phyloP scores from a whole-genome alignment of 495 filamentous ascomycete genomes.

The Aspergillus affinis region DNA sequence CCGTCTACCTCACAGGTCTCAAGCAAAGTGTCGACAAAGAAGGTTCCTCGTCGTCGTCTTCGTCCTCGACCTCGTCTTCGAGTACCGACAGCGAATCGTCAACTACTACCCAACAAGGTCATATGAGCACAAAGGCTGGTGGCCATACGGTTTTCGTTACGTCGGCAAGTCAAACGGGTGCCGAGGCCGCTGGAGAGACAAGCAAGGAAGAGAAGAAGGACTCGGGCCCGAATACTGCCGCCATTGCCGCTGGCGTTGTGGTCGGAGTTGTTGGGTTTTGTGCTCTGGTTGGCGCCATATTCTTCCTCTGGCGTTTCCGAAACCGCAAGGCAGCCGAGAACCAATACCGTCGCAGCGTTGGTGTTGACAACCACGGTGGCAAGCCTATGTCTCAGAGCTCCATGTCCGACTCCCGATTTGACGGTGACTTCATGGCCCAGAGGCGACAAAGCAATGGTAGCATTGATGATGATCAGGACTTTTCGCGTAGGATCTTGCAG shows the following conservation, averaged over 20 bases:
- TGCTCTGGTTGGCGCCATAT: conserved; percentile 63
- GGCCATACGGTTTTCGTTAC: conserved; percentile 44
- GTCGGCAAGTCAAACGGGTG: conserved; percentile 24
- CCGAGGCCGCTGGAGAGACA: conserved; percentile 4
- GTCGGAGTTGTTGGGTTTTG: conserved; percentile 73
- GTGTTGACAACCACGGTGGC: conserved; percentile 63
- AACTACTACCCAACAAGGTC: conserved; percentile 22
- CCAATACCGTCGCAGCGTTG: conserved; percentile 73
- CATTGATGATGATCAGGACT: conserved; percentile 97
- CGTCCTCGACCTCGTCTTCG: conserved; percentile 18
- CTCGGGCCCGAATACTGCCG: conserved; percentile 59
- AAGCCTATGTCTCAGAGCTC: conserved; percentile 59
- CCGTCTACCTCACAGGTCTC: conserved; percentile 46
- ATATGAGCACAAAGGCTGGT: conserved; percentile 26
- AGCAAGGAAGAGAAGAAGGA: conserved; percentile 26
- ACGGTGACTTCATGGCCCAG: conserved; percentile 80
- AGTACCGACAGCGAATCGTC: conserved; percentile 18
- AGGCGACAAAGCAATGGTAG: conserved; percentile 92
- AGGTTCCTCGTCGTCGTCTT: conserved; percentile 10
- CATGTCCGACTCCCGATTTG: conserved; percentile 79
- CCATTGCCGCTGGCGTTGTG: conserved; percentile 86
- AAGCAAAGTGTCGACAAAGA: conserved; percentile 30
- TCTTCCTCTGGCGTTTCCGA: conserved; percentile 74
- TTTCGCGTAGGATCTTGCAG: conserved; percentile 92
- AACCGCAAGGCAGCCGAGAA: conserved; percentile 73